Conservation (phyloP, 148 eudicot genomes). For the Hydrangea macrophylla region DNA sequence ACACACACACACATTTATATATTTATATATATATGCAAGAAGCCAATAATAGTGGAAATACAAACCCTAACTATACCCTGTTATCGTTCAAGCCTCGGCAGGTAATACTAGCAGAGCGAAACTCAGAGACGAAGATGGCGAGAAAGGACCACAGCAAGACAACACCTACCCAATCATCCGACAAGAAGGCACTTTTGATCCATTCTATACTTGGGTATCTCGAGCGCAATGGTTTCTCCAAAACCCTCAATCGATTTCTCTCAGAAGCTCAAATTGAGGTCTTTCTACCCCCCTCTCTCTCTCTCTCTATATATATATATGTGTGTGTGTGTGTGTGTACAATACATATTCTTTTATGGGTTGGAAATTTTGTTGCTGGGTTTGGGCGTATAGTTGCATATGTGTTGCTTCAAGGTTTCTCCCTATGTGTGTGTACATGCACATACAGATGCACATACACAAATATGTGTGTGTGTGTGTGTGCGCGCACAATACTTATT, state of each 20-base stretch:
- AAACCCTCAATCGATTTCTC: slow-evolving; percentile 53
- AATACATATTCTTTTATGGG: background rate
- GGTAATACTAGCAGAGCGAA: slow-evolving; percentile 35
- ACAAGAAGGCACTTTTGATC: slow-evolving; percentile 42
- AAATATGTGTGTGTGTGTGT: no score
- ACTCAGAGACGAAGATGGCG: slow-evolving; percentile 11
- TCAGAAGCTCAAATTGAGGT: slow-evolving; percentile 67
- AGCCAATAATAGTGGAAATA: background rate
- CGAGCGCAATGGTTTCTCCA: slow-evolving; percentile 46
- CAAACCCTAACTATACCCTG: slow-evolving; percentile 27
- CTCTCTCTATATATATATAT: background rate
- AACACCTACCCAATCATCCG: slow-evolving; percentile 16
- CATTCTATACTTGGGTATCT: slow-evolving; percentile 51
- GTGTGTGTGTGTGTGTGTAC: background rate
- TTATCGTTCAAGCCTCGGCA: slow-evolving; percentile 57
- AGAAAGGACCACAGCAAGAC: slow-evolving; percentile 11
- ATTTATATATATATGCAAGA: background rate
- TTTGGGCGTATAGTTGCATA: background rate
- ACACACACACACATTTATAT: no score
- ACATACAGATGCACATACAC: no score
- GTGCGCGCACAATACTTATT: no score
- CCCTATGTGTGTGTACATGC: background rate
- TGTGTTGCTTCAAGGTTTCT: background rate
- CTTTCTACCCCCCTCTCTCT: background rate
- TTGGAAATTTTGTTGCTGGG: background rate